Evolutionary conservation across 1,139 yeast species (phyloP).

Genomic region (Sugiyamaella japonica): DNA sequence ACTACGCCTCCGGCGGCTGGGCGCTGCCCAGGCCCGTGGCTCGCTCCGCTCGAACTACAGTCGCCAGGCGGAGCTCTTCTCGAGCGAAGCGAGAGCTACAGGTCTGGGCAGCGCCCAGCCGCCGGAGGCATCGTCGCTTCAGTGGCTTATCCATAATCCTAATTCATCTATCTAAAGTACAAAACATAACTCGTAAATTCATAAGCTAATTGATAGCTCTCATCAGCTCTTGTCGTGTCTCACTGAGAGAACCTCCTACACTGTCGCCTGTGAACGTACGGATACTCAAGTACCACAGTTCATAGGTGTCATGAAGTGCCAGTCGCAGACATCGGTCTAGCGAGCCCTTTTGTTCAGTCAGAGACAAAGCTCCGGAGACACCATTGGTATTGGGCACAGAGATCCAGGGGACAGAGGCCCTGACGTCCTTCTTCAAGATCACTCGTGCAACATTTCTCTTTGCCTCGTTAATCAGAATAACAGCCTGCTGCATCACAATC

Average conservation of each 20-base stretch:
- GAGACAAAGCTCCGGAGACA: background rate
- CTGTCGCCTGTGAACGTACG: slow-evolving; percentile 18
- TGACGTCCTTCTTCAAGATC: slow-evolving; percentile 21
- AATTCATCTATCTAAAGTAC: background rate
- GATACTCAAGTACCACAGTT: slow-evolving; percentile 15
- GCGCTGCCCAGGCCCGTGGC: no score
- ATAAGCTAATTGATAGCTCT: background rate
- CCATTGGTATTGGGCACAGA: background rate
- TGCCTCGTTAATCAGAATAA: slow-evolving; percentile 28
- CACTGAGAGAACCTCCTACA: slow-evolving; percentile 8
- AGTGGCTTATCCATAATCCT: background rate
- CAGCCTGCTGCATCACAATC: slow-evolving; percentile 27
- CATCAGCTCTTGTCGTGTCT: slow-evolving; percentile 11
- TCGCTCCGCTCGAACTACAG: no score
- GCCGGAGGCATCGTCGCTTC: background rate
- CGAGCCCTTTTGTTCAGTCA: background rate
- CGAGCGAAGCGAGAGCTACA: no score
- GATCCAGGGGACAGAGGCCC: slow-evolving; percentile 26
- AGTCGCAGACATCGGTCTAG: slow-evolving; percentile 8
- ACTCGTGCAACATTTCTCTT: slow-evolving; percentile 23
- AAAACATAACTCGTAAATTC: no score
- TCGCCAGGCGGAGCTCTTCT: no score
- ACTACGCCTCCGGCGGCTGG: no score
- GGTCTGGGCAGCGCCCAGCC: no score
- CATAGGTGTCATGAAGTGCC: slow-evolving; percentile 9